Base-by-base conservation (phyloP, 2,329 filamentous ascomycete genomes). In the Hirsutella thompsonii region DNA sequence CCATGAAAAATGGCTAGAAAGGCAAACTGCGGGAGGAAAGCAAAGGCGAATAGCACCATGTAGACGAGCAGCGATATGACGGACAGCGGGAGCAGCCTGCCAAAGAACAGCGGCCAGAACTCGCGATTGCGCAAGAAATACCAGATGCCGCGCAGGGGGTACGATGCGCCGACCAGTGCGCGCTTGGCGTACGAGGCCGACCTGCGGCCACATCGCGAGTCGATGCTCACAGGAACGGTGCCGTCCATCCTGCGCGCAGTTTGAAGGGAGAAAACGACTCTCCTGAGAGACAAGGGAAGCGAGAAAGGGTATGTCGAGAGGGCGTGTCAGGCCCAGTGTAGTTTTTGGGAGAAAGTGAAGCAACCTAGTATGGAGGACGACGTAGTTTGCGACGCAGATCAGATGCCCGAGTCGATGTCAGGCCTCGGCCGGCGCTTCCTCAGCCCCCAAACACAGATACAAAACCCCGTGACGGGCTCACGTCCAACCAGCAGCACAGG, bases 1-100 rank as follows among this genome's bases (percentile, higher is more conserved):
- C 83, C 83, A 52, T 96, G 89, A 58, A 95, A 96, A 49, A 96
- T 76, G 14, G 83, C 80, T 19, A 98, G 73, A 53, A 98, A 85
- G 2, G 85, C 84, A 42, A 87, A 87, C 57, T 96, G 86, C 0
- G 90, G 90, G 3, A 95, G 64, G 51, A 94, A 96, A 1, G 86
- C 71, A 60, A 92, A 93, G 11, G 86, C 69, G 60, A 96, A 96
- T 18, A 96, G 76, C 18, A 93, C 68, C n/a, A 80, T 66, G 46
- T 94, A 85, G 13, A 95, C 83, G 41, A 92, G 76, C 13, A 81
- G 66, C 0, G 89, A 94, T 11, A 95, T 80, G 13, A 95, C 66
- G 3, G 84, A 75, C 21, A 94, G 72, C 0, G 90, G 89, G 1
- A 96, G 62, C 3, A 98, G 68, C 14, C 89, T 79, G 20, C 83